Percentiles rank a stretch among this genome's conserved stretches.
Conservation (phyloP, 352 stramenopile genomes). For the Phytophthora aleatoria region DNA sequence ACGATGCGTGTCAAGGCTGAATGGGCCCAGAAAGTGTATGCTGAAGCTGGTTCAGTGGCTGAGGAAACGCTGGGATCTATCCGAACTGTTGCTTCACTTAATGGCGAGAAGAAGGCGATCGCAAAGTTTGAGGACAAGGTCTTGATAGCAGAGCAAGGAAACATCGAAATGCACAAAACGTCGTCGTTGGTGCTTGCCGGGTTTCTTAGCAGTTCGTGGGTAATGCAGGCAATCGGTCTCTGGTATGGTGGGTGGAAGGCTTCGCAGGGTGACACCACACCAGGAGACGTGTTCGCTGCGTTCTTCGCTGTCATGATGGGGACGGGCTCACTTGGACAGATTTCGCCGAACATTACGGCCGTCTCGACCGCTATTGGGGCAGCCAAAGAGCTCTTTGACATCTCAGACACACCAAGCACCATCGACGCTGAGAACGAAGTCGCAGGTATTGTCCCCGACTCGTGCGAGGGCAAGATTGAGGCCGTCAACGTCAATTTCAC, state of each 20-base stretch:
- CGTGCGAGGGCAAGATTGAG: constrained; percentile 51
- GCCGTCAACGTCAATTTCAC: constrained; percentile 71
- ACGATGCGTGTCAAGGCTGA: constrained; percentile 25
- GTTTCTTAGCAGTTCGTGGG: constrained; percentile 47
- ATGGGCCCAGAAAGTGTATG: constrained; percentile 43
- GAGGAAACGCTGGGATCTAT: constrained; percentile 52
- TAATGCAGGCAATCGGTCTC: constrained; percentile 54
- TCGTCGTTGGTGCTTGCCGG: constrained; percentile 36
- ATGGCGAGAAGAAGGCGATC: constrained; percentile 44
- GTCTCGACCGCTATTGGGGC: constrained; percentile 43
- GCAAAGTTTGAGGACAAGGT: constrained; percentile 40
- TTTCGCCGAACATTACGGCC: constrained; percentile 51
- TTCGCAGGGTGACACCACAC: constrained; percentile 34
- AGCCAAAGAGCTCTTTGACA: constrained; percentile 44
- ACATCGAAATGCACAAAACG: constrained; percentile 44
- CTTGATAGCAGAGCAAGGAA: constrained; percentile 37
- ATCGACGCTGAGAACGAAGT: constrained; percentile 55
- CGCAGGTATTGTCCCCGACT: constrained; percentile 36
- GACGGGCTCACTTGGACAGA: constrained; percentile 43
- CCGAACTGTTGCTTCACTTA: constrained; percentile 47
- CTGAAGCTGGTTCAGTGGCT: constrained; percentile 49
- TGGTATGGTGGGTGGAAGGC: constrained; percentile 65
- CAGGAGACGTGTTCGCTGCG: constrained; percentile 45
- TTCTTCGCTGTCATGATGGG: constrained; percentile 61
- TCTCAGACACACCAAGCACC: constrained; percentile 50